Conservation (phyloP, 352 stramenopile species). For the Peronospora belbahrii region DNA sequence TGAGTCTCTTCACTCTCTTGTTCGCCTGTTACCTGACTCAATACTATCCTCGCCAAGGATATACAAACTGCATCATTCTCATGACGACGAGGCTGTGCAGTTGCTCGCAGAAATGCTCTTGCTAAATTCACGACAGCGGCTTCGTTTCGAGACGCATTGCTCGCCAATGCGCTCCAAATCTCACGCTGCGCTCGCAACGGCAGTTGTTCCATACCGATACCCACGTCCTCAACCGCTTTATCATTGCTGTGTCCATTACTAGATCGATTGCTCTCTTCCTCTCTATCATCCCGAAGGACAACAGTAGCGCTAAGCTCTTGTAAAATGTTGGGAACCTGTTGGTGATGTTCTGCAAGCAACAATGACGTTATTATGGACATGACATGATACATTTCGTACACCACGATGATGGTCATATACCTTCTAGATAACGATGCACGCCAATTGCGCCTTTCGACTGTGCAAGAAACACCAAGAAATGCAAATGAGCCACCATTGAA, state of each 20-base stretch:
- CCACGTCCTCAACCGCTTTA: conserved; percentile 8
- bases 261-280: neutral
- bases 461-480: conserved; percentile 27
- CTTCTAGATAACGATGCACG: conserved; percentile 36
- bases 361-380: neutral
- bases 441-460: conserved; percentile 33
- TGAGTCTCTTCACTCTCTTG: neutral
- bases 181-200: conserved; percentile 38
- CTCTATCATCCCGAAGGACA: conserved; percentile 8
- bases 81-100: conserved; percentile 2
- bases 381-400: neutral
- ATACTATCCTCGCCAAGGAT: conserved; percentile 20
- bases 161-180: conserved; percentile 51
- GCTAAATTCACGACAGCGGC: conserved; percentile 12
- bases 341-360: conserved; percentile 30
- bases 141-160: conserved; percentile 8
- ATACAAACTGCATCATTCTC: conserved; percentile 23
- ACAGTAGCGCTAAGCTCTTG: conserved; percentile 20
- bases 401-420: conserved; percentile 2
- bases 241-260: neutral
- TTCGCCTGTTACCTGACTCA: conserved; percentile 7
- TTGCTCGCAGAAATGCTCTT: conserved; percentile 18
- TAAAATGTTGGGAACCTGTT: conserved; percentile 26
- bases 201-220: conserved; percentile 39
- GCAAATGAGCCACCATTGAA: conserved; percentile 5